Base-by-base conservation (phyloP, 331 rosid species). In the Stylosanthes scabra region DNA sequence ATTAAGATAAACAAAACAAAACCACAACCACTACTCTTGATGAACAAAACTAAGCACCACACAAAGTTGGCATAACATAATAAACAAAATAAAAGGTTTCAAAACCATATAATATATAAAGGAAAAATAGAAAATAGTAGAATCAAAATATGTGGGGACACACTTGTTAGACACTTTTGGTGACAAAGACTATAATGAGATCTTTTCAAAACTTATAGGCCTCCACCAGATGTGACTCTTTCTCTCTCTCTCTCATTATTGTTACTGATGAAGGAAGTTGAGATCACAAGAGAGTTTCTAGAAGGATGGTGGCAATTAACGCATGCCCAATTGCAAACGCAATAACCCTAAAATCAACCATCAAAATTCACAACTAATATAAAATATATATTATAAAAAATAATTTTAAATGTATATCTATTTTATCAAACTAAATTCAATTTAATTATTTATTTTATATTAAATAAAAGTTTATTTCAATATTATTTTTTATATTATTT, bases 131-230 rank as follows among this genome's bases (percentile, higher is more conserved):
- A 20, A 20, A 20, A 20, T 51, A 14, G 5, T 3, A 54, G 71
- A 34, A 42, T 16, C 0, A 11, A 16, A 11, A 31, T 51, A 59
- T 0, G 15, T 60, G 68, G 80, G 71, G 1, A 39, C 47, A 51
- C 66, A 49, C n/a, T 31, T 42, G 65, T 72, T 67, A n/a, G 68
- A 58, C 82, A 68, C 82, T 69, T 67, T 74, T 58, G 46, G 71
- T 61, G 62, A 59, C 51, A 25, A 0, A 1, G 74, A 58, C 47
- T 7, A 51, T 2, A 56, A 8, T 15, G 65, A 56, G 45, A 15
- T 5, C 42, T 34, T 74, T 28, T 63, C 25, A 27, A 46, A 70
- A 44, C 16, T 1, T 44, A 9, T 51, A 5, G 7, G 69, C 40
- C 71, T 20, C 66, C 5, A 6, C 14, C 13, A 67, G 15, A 27